Evolutionary conservation across 345 rosid genomes (phyloP).

Genomic region (Odontarrhena argentea): DNA sequence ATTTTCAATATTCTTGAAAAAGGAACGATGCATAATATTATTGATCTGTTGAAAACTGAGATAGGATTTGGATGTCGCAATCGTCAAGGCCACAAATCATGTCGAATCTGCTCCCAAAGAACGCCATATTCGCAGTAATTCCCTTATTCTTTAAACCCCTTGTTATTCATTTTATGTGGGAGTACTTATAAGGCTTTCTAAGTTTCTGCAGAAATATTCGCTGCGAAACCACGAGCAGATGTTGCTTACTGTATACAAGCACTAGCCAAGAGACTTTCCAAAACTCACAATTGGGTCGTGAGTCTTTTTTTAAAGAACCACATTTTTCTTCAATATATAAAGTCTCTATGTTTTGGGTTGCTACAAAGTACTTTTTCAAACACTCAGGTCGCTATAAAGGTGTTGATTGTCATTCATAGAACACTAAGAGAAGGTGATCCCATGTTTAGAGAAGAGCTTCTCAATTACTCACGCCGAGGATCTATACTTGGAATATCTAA

Average conservation of each 20-base stretch:
- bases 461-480: slow-evolving; percentile 83
- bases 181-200: slow-evolving; percentile 5
- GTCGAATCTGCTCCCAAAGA: slow-evolving; percentile 92
- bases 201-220: slow-evolving; percentile 68
- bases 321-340: neutral
- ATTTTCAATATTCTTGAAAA: neutral
- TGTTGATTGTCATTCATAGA: slow-evolving; percentile 87
- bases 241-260: slow-evolving; percentile 98
- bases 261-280: slow-evolving; percentile 79
- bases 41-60: slow-evolving; percentile 12
- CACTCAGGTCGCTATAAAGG: slow-evolving; percentile 85
- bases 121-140: slow-evolving; percentile 75
- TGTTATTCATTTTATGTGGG: neutral
- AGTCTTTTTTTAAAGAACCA: neutral
- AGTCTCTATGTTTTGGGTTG: slow-evolving; percentile 8
- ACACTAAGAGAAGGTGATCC: slow-evolving; percentile 98
- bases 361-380: slow-evolving; percentile 11
- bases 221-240: slow-evolving; percentile 93
- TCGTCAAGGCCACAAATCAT: slow-evolving; percentile 94
- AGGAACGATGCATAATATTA: neutral
- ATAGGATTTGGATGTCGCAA: slow-evolving; percentile 94
- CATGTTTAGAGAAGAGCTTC: slow-evolving; percentile 90
- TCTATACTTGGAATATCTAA: slow-evolving; percentile 93
- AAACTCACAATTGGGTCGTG: slow-evolving; percentile 96
- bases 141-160: neutral